phyloP scores from a whole-genome alignment of 2,329 filamentous ascomycete genomes.

The Aspergillus fructus region DNA sequence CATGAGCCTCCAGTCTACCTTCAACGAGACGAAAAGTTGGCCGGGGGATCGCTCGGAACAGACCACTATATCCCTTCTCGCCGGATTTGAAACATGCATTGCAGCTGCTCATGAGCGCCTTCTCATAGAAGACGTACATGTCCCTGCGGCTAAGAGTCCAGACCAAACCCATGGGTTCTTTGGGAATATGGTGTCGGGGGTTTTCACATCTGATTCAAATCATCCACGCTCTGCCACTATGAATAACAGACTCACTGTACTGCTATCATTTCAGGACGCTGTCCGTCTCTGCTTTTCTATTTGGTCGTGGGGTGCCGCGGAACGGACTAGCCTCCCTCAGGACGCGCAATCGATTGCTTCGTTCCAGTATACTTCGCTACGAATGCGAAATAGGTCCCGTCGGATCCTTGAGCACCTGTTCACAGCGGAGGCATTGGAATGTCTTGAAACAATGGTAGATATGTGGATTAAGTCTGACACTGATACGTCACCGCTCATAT shows the following conservation, averaged over 20 bases:
- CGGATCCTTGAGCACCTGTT: conserved; percentile 91
- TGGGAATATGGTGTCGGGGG: conserved; percentile 88
- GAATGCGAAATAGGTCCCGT: conserved; percentile 85
- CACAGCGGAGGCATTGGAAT: conserved; percentile 86
- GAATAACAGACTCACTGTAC: conserved; percentile 87
- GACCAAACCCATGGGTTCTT: conserved; percentile 87
- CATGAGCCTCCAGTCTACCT: conserved; percentile 59
- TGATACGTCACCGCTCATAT: conserved; percentile 63
- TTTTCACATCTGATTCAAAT: conserved; percentile 75
- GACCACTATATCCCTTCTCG: conserved; percentile 72
- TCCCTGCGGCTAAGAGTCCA: conserved; percentile 69
- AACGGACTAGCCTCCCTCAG: conserved; percentile 43
- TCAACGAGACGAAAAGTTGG: conserved; percentile 42
- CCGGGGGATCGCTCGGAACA: conserved; percentile 57
- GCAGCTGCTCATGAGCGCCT: conserved; percentile 83
- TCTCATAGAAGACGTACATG: conserved; percentile 70
- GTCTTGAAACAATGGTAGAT: conserved; percentile 84
- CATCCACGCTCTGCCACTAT: conserved; percentile 81
- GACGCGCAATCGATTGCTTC: conserved; percentile 73
- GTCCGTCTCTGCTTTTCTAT: conserved; percentile 89
- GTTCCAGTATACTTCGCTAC: conserved; percentile 84
- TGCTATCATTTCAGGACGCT: conserved; percentile 95
- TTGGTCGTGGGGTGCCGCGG: conserved; percentile 83
- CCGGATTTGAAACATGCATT: conserved; percentile 86
- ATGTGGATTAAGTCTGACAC: conserved; percentile 67